Evolutionary conservation across 2,329 filamentous ascomycete genomes (phyloP), one percentile per base, ranked within the genome.

Genomic region (Paecilomyces formosus): DNA sequence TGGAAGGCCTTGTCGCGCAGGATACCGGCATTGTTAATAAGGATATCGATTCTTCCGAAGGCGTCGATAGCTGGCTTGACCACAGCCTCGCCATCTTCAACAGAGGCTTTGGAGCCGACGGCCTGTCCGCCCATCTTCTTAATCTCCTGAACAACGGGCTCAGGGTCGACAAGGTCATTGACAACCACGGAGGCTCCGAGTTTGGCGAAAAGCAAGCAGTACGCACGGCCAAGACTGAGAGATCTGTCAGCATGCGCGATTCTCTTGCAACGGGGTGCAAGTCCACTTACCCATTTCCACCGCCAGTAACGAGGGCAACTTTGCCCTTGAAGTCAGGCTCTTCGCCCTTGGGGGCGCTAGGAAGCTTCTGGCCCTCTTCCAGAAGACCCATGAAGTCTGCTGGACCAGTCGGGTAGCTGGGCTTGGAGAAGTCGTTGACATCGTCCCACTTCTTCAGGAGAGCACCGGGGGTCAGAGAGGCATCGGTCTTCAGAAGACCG

Each of bases 11-110:
- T 97, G 82, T 99, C 94, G 54, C 94, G 88, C 57, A 99, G 86
- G 67, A 99, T 99, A 70, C 94, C 94, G 56, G 94, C 94, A 71
- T 99, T 99, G 86, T 99, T 99, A 81, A 99, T 84, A 63, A 99
- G 77, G 63, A 99, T 92, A 72, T 99, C 94, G 68, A 99, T 84
- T 68, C 94, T 90, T 68, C 94, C 94, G 73, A 89, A 97, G 49
- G 88, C 87, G 71, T 97, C 93, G 69, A 99, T 95, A 58, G 93
- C 93, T 59, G 85, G 87, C 83, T 97, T 95, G 68, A 99, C 87
- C 53, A 97, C 90, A 45, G 83, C 83, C 57, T 97, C 92, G 53
- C 94, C 94, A 61, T 99, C 91, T 74, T 96, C 90, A 60, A 92
- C 92, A 54, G 90, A 95, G 59, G 90, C 91, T 81, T 96, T 97